Evolutionary conservation across 75 land plant species (phyloP).

Genomic region (Picea sitchensis): DNA sequence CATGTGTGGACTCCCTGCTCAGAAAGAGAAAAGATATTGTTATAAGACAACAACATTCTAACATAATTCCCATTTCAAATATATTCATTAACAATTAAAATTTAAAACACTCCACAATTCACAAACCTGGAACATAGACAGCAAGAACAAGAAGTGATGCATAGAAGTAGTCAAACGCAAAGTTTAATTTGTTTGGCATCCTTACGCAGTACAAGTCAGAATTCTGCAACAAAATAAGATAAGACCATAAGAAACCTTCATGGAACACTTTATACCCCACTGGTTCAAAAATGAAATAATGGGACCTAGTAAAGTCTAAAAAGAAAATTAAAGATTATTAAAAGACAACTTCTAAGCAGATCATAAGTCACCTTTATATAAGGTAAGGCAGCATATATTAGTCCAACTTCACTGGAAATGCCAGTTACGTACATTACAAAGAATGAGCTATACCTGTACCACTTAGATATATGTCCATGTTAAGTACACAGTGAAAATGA

Average conservation of each 20-base stretch:
- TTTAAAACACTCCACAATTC: no score
- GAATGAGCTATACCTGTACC: constrained; percentile 85
- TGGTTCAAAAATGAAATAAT: not conserved
- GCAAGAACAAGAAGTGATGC: constrained; percentile 53
- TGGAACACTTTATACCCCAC: not conserved
- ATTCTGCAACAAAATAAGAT: constrained; percentile 35
- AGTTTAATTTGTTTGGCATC: constrained; percentile 97
- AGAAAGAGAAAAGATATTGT: not conserved
- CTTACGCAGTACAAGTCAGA: constrained; percentile 68
- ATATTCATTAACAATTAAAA: no score
- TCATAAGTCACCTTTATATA: constrained; percentile 63
- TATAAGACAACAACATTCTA: no score
- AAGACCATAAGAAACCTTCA: constrained; percentile 8
- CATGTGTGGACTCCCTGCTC: not conserved
- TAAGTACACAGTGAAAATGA: not conserved
- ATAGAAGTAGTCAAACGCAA: constrained; percentile 81
- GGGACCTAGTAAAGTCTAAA: not conserved
- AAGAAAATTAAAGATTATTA: not conserved
- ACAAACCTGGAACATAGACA: constrained; percentile 70
- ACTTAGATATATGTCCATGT: not conserved
- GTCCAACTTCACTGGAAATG: constrained; percentile 87
- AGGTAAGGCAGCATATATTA: constrained; percentile 67
- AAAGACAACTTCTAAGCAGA: no score
- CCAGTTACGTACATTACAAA: constrained; percentile 74
- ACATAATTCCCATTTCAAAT: no score